A percentile compares a stretch with the other conserved stretches of the same genome.
These are phyloP conservation scores for Boletus semigastroideus DNA, from an alignment of 1,284 basidiomycete genomes.

Conservation along the genomic window DNA sequence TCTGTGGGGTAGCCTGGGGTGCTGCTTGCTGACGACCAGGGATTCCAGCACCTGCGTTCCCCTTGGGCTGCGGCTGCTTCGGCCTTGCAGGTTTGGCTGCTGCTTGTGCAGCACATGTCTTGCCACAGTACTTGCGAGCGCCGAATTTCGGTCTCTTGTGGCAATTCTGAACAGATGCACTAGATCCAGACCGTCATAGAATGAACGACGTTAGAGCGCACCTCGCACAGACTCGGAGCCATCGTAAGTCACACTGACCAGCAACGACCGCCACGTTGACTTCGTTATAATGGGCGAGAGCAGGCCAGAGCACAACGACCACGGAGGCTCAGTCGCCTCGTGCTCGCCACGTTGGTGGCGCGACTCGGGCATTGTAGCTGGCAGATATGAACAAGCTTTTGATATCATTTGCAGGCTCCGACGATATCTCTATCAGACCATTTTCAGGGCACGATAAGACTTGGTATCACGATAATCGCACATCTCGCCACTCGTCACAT, in stretches of 20 bases:
- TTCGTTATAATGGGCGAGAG: conserved; percentile 11
- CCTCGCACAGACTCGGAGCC: conserved; percentile 30
- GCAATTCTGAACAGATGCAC: conserved; percentile 45
- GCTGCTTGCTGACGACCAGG: conserved; percentile 15
- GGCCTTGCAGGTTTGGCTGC: conserved; percentile 9
- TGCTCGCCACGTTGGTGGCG: conserved; percentile 25
- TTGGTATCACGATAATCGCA: neutral
- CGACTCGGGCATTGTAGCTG: conserved; percentile 5
- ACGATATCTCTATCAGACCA: conserved; percentile 11
- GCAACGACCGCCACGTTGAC: conserved; percentile 4
- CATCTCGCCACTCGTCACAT: neutral
- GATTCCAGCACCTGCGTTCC: conserved; percentile 14
- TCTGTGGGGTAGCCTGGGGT: conserved; percentile 13
- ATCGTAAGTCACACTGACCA: conserved; percentile 21
- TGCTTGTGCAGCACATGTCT: conserved; percentile 56
- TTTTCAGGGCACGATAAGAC: conserved; percentile 20
- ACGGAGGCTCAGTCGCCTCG: conserved; percentile 20
- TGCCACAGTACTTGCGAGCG: conserved; percentile 55
- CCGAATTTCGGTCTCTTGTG: conserved; percentile 53
- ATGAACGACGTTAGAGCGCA: conserved; percentile 14
- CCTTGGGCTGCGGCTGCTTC: conserved; percentile 15
- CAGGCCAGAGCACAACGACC: conserved; percentile 9
- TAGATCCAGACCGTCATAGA: conserved; percentile 4
- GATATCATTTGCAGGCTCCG: neutral
- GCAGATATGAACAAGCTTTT: conserved; percentile 7